Evolutionary conservation across 75 land plant species (phyloP).

Genomic region (Picea glauca): DNA sequence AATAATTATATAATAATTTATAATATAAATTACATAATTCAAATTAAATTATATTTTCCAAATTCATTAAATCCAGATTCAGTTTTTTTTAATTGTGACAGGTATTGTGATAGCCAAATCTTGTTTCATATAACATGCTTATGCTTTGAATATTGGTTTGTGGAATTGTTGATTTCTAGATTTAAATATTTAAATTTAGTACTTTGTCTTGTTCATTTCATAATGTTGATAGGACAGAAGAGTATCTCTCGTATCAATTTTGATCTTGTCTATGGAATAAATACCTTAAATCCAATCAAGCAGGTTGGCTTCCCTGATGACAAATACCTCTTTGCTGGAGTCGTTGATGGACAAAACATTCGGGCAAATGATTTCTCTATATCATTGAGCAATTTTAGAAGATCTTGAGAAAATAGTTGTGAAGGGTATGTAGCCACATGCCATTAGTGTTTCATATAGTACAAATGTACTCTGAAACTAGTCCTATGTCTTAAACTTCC

Average conservation of each 20-base stretch:
- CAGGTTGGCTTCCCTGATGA: slow-evolving; percentile 32
- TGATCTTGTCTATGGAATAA: slow-evolving; percentile 48
- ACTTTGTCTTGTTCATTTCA: slow-evolving; percentile 1
- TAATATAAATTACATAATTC: no score
- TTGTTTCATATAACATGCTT: background rate
- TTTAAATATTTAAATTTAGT: background rate
- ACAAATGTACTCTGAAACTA: no score
- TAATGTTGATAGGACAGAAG: slow-evolving; percentile 31
- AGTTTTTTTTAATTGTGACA: no score
- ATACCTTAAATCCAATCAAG: slow-evolving; percentile 41
- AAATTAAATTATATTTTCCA: no score
- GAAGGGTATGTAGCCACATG: slow-evolving; percentile 20
- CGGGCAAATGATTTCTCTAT: slow-evolving; percentile 56
- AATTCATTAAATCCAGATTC: no score
- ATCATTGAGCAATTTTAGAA: slow-evolving; percentile 22
- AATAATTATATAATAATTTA: no score
- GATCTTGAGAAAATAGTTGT: slow-evolving; percentile 27
- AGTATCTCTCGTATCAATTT: slow-evolving; percentile 41
- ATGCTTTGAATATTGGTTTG: background rate
- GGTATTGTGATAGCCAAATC: no score
- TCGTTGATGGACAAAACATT: slow-evolving; percentile 58
- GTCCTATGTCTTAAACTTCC: no score
- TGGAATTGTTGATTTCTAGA: background rate
- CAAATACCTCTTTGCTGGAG: slow-evolving; percentile 56
- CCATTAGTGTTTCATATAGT: no score